These are phyloP conservation scores for Alternaria incomplexa DNA, from an alignment of 2,329 filamentous ascomycete genomes.

Conservation along the genomic window DNA sequence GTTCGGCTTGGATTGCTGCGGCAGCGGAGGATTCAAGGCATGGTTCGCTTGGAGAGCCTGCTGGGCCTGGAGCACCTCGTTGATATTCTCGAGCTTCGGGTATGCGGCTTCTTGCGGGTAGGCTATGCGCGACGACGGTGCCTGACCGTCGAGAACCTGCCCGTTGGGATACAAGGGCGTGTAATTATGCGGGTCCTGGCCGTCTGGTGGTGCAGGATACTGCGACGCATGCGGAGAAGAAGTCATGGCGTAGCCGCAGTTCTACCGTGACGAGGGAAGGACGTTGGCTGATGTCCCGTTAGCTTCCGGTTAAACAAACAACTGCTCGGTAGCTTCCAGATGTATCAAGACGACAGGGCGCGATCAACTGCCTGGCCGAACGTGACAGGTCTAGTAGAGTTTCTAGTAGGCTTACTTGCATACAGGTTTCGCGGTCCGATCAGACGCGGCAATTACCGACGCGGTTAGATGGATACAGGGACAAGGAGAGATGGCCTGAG, in stretches of 20 bases:
- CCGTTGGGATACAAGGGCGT: conserved; percentile 36
- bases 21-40: conserved; percentile 28
- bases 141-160: conserved; percentile 12
- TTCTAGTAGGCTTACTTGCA: conserved; percentile 1
- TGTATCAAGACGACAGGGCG: not conserved
- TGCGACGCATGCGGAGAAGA: conserved; percentile 20
- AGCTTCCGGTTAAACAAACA: conserved; percentile 4
- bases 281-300: conserved; percentile 16
- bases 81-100: conserved; percentile 46
- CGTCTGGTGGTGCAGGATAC: conserved; percentile 22
- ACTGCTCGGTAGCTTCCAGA: conserved; percentile 5
- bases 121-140: conserved; percentile 22
- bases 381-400: not conserved
- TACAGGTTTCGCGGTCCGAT: conserved; percentile 9
- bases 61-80: conserved; percentile 45
- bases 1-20: conserved; percentile 42
- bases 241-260: conserved; percentile 17
- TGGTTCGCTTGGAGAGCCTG: conserved; percentile 46
- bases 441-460: conserved; percentile 4
- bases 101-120: conserved; percentile 35
- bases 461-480: not conserved
- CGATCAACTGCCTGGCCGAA: not conserved
- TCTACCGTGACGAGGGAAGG: conserved; percentile 21
- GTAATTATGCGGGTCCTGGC: conserved; percentile 36
- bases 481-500: not conserved